These are phyloP conservation scores for Jackrogersella multiformis DNA, from an alignment of 495 filamentous ascomycete species.

Conservation along the genomic window DNA sequence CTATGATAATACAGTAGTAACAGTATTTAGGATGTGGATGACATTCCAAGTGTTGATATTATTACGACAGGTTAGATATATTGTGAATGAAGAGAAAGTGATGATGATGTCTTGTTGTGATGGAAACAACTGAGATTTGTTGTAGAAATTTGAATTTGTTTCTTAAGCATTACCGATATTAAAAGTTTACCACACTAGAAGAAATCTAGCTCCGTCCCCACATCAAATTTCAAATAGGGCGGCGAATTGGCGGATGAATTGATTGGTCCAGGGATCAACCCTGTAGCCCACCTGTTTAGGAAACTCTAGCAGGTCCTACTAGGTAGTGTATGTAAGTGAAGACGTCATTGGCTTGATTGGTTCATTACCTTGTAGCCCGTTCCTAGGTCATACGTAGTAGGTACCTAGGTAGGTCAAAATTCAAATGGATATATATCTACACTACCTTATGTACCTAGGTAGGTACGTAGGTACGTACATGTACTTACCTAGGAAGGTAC, in stretches of 20 bases:
- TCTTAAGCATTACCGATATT: not conserved
- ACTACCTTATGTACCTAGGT: not conserved
- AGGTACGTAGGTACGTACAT: not conserved
- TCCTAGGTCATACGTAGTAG: too few species aligned
- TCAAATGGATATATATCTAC: too few species aligned
- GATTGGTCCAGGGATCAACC: constrained; percentile 14
- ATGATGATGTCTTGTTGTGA: not conserved
- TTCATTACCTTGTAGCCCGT: too few species aligned
- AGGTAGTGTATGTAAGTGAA: too few species aligned
- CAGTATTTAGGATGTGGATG: constrained; percentile 8
- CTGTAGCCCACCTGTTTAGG: not conserved
- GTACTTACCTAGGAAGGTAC: not conserved
- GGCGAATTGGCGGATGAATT: constrained; percentile 14
- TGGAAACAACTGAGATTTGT: not conserved
- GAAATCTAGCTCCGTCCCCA: constrained; percentile 28
- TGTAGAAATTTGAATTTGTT: constrained; percentile 29
- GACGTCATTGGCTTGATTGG: not conserved
- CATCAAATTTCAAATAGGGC: constrained; percentile 27
- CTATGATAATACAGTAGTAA: not conserved
- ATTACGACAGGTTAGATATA: constrained; percentile 10
- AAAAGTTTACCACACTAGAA: too few species aligned
- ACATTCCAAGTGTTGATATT: constrained; percentile 14
- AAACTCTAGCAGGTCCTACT: not conserved
- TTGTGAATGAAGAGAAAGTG: not conserved
- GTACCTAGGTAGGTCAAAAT: too few species aligned